Evolutionary conservation across 2,329 filamentous ascomycete genomes (phyloP), one percentile per base, ranked within the genome.

Genomic region (Stachybotrys echinatus): DNA sequence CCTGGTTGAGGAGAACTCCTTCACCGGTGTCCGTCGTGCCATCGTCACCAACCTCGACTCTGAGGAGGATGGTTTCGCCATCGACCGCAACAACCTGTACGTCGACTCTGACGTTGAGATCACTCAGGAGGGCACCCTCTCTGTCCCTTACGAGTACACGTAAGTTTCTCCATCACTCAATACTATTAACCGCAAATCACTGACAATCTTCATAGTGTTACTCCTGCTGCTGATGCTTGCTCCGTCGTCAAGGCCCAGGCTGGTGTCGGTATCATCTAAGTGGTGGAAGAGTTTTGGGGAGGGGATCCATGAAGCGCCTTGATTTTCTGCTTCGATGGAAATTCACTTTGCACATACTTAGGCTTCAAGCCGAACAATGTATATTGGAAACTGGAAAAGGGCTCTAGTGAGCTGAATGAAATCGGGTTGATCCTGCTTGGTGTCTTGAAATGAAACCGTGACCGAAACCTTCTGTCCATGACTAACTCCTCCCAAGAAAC

Each of bases 1-100:
- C 2, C 71, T 81, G 22, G 71, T 80, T 21, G 75, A 82, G 66
- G 74, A 72, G 40, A 75, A 76, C 50, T 68, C 68, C 56, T 80
- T 78, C 55, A 65, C 67, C 37, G 72, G 68, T 51, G 67, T 69
- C 40, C 69, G 69, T 55, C 67, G 73, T 18, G 62, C 70, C 38
- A 66, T 70, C 50, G 61, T 68, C 18, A 69, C 66, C 20, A 58
- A 69, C 50, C 67, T 73, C 31, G 74, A 77, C 60, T 75, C 73
- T 39, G 62, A 68, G 12, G 61, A 71, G 43, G 63, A 61, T 2
- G 74, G 74, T 6, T 76, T 70, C 52, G 73, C 72, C 17, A 65
- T 74, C 23, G 59, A 67, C 21, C 64, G 57, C 8, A 66, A 73
- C 54, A 77, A 77, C 50, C 61, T 76, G 56, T 76, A 75, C 49